These are phyloP conservation scores for Tetraselmis striata DNA, from an alignment of 139 green algal species.

Conservation along the genomic window DNA sequence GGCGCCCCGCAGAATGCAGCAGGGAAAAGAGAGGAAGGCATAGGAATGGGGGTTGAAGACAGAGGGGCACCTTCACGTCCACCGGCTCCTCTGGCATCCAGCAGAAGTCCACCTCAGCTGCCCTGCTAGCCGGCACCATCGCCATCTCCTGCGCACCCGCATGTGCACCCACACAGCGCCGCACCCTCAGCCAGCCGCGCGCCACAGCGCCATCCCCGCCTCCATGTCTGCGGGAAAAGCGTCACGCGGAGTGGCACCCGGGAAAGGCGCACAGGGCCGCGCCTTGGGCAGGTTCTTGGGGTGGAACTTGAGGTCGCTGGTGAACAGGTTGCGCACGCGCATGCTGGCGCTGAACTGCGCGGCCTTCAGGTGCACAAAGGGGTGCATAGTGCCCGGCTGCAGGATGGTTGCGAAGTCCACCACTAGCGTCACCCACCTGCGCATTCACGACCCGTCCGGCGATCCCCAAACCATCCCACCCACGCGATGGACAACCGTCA, in stretches of 20 bases:
- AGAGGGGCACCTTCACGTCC: conserved; percentile 12
- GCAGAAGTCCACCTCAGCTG: conserved; percentile 28
- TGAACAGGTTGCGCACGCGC: conserved; percentile 60
- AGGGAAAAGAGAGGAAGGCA: too few relatives aligned
- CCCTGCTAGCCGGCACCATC: conserved; percentile 39
- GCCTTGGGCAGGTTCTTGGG: conserved; percentile 26
- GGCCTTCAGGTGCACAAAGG: conserved; percentile 33
- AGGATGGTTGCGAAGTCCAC: conserved; percentile 6
- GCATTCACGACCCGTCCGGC: conserved; percentile 59
- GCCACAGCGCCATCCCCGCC: too few relatives aligned
- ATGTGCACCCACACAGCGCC: too few relatives aligned
- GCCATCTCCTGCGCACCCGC: conserved; percentile 45
- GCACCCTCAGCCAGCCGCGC: too few relatives aligned
- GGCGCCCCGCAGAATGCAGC: too few relatives aligned
- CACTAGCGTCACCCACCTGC: conserved; percentile 33
- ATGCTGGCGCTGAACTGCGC: conserved; percentile 66
- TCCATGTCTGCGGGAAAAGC: too few relatives aligned
- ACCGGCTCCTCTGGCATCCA: conserved; percentile 51
- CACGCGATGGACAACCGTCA: too few relatives aligned
- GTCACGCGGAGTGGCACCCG: too few relatives aligned
- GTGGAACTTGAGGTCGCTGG: conserved; percentile 48
- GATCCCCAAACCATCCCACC: too few relatives aligned
- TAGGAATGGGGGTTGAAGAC: too few relatives aligned
- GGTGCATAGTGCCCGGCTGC: conserved; percentile 25
- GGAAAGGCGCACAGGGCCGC: too few relatives aligned